Base-by-base conservation (phyloP, 768 basidiomycete genomes). In the Coprinopsis sp. region DNA sequence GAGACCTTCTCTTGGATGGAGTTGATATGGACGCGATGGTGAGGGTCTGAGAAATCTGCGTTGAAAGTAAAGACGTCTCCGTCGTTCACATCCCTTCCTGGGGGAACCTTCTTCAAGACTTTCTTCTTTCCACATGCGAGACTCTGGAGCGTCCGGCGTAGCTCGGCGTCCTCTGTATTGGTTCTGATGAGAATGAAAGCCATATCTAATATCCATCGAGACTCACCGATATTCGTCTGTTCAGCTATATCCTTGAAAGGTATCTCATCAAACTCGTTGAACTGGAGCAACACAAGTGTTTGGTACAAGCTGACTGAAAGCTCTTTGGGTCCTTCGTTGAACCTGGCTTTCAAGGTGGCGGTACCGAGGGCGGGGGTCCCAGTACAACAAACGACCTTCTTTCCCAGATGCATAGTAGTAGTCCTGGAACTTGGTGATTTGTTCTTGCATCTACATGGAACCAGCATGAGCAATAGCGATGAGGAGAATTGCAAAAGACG, bases 1-100 rank as follows among this genome's bases (percentile, higher is more conserved):
- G 91, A 83, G 54, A 94, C 87, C 60, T 93, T 93, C 13, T 84
- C 87, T 63, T 97, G 96, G 39, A 99, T 95, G 18, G 93, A 89
- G 59, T 93, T 95, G 68, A 98, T 94, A 64, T 90, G 90, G 31
- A 99, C 78, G 55, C 84, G 89, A 29, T 81, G 66, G 33, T 79
- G 74, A 6, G 84, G 74, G 56, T 95, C 87, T 23, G 81, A 79
- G 64, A 98, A 98, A 7, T 80, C 80, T 24, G 76, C 68, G 61
- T 97, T 96, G 70, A 86, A 92, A 25, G 67, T 64, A 62, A 99
- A 98, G 34, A 76, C 60, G 57, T 98, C 96, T 1, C 62, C 68
- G 27, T 84, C 79, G 23, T 80, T 62, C 30, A 99, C 83, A 18
- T 95, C 92, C 54, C 76, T 80, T 5, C 91, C 88, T 0, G 64